Evolutionary conservation across 2,329 filamentous ascomycete species (phyloP), one percentile per base, ranked within the genome.

Genomic region (Fonsecaea erecta): DNA sequence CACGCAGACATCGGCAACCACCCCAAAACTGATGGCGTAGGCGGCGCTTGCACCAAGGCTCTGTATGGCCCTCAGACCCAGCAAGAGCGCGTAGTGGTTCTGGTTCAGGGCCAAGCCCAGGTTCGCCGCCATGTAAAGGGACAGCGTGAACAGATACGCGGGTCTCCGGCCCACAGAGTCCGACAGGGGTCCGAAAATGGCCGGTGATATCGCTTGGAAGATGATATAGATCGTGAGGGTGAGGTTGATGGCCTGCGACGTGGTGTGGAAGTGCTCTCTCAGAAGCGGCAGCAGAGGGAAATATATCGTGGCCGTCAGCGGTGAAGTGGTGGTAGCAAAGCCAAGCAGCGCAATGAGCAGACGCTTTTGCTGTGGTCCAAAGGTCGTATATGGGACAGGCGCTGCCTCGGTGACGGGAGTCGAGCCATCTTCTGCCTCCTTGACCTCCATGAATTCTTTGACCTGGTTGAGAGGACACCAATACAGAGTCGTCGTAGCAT

Each of bases 171-270:
- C 83, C 40, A 77, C 76, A 51, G 78, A 80, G 66, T 85, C 83
- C 1, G 82, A 78, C 43, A 84, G 77, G 34, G 81, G 80, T 1
- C 80, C 82, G 63, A 83, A 77, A 12, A 84, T 76, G 69, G 82
- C 80, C n/a, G 83, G 83, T 0, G 81, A 79, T 12, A 86, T 74
- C 2, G 81, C 84, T 75, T 86, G 83, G 48, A 83, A 78, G 52
- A 84, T 80, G 78, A 79, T 40, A 46, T 65, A 66, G 6, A 75
- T 74, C 0, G 76, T 75, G 21, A 76, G 70, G 0, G 73, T 74
- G 11, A 75, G 65, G 51, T 75, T 70, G 28, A 70, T 67, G 9
- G 59, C 28, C 18, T 51, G 48, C 12, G 61, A 34, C 1, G 55
- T 60, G 12, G 61, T 63, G 56, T 63, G 28, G 14, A 82, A 71